Percentiles rank a stretch among this genome's conserved stretches.
Conservation (phyloP, 1,284 basidiomycete genomes). For the Anthracocystis setariae region DNA sequence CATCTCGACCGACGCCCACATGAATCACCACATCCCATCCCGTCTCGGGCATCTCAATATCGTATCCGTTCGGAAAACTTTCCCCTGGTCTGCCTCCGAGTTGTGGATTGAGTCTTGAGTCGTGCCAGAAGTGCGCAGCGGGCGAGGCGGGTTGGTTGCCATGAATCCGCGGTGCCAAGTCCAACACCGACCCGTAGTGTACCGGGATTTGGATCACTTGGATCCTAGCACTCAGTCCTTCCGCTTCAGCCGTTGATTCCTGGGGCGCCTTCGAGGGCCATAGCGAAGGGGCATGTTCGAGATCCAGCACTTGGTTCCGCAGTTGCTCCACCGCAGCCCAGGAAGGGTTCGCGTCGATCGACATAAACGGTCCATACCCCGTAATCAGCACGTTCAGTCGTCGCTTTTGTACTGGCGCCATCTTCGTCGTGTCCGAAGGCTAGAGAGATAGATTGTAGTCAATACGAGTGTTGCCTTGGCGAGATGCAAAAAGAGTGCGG, state of each 20-base stretch:
- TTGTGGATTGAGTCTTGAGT: conserved; percentile 11
- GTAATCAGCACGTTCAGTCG: conserved; percentile 44
- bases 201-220: conserved; percentile 47
- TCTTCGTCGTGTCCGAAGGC: neutral
- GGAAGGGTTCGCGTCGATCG: conserved; percentile 36
- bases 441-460: no score
- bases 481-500: neutral
- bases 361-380: conserved; percentile 47
- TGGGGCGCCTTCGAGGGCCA: neutral
- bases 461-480: no score
- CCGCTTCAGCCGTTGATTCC: neutral
- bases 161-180: conserved; percentile 37
- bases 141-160: neutral
- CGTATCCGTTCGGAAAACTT: conserved; percentile 27
- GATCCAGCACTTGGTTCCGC: conserved; percentile 25
- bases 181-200: conserved; percentile 37
- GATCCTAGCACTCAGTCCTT: conserved; percentile 15
- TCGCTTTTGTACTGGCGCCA: conserved; percentile 11
- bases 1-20: conserved; percentile 36
- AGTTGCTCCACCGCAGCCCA: conserved; percentile 47
- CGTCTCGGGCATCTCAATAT: conserved; percentile 5
- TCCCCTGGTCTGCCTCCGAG: conserved; percentile 10
- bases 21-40: conserved; percentile 45
- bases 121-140: conserved; percentile 32
- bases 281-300: neutral